A percentile compares a stretch with the other conserved stretches of the same genome.
Conservation (phyloP, 495 filamentous ascomycete genomes). For the Rusavskia elegans region DNA sequence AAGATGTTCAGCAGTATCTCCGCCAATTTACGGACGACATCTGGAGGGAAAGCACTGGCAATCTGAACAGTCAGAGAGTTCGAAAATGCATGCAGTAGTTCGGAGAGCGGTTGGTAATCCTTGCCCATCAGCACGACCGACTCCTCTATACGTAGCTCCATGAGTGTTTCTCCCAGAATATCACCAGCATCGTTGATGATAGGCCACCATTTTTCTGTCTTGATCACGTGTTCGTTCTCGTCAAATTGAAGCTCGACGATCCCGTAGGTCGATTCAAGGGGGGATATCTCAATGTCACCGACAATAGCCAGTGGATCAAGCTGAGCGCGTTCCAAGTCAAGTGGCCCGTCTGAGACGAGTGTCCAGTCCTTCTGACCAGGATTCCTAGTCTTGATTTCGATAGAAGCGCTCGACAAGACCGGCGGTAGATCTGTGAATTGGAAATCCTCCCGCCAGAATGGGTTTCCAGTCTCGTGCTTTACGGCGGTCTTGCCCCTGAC, state of each 20-base stretch:
- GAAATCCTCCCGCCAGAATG: conserved; percentile 92
- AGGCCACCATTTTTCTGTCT: conserved; percentile 82
- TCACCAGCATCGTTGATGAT: conserved; percentile 59
- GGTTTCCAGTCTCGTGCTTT: conserved; percentile 64
- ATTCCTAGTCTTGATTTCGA: conserved; percentile 59
- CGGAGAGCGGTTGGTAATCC: conserved; percentile 72
- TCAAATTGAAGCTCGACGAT: conserved; percentile 74
- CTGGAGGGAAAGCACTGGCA: conserved; percentile 57
- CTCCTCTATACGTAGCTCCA: conserved; percentile 73
- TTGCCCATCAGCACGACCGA: conserved; percentile 71
- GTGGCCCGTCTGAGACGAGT: conserved; percentile 30
- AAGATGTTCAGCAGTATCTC: conserved; percentile 87
- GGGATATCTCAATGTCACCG: conserved; percentile 35
- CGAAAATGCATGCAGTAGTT: conserved; percentile 70
- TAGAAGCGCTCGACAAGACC: conserved; percentile 59
- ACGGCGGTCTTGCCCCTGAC: conserved; percentile 72
- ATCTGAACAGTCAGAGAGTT: conserved; percentile 76
- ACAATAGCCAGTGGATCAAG: conserved; percentile 26
- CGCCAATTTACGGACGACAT: conserved; percentile 54
- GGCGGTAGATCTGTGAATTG: conserved; percentile 74
- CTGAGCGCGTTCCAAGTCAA: conserved; percentile 25
- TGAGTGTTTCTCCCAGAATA: conserved; percentile 68
- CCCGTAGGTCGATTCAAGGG: conserved; percentile 47
- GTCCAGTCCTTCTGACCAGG: conserved; percentile 38
- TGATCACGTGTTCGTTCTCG: conserved; percentile 60